Evolutionary conservation across 768 basidiomycete genomes (phyloP).

Genomic region (Mycena rosella): DNA sequence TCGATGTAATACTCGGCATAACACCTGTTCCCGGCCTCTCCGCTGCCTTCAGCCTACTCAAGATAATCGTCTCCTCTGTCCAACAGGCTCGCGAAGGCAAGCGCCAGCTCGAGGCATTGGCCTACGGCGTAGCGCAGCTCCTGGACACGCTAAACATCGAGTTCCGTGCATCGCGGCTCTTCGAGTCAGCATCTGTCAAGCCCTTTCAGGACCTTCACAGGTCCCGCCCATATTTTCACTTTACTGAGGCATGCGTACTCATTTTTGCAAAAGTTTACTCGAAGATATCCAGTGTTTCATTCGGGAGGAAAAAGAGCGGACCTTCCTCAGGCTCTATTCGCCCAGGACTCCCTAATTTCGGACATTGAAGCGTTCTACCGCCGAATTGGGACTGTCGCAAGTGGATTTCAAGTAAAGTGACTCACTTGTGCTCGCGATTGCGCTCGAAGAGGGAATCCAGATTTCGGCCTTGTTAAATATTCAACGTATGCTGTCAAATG

Average conservation of each 20-base stretch:
- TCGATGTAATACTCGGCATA: slow-evolving; percentile 15
- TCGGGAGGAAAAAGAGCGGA: neutral
- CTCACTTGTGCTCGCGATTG: neutral
- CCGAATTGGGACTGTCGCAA: neutral
- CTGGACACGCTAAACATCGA: neutral
- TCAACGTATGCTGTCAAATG: slow-evolving; percentile 6
- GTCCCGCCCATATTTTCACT: neutral
- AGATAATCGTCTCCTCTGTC: slow-evolving; percentile 18
- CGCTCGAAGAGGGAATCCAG: neutral
- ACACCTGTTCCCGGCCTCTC: slow-evolving; percentile 21
- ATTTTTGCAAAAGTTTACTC: neutral
- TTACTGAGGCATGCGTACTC: too few relatives aligned
- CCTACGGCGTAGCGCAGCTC: neutral
- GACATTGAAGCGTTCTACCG: slow-evolving; percentile 9
- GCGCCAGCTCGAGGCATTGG: slow-evolving; percentile 7
- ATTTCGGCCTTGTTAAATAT: slow-evolving; percentile 15
- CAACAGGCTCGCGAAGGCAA: slow-evolving; percentile 2
- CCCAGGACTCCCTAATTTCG: neutral
- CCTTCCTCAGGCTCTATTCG: slow-evolving; percentile 8
- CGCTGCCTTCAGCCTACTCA: slow-evolving; percentile 3
- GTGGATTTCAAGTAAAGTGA: slow-evolving; percentile 12
- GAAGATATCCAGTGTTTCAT: slow-evolving; percentile 10
- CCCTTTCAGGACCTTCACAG: slow-evolving; percentile 7
- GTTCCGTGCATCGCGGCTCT: neutral
- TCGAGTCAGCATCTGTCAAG: neutral